A percentile compares a stretch with the other conserved stretches of the same genome.
Conservation (phyloP, 371 early-diverging fungal species). For the Mucor piriformis region DNA sequence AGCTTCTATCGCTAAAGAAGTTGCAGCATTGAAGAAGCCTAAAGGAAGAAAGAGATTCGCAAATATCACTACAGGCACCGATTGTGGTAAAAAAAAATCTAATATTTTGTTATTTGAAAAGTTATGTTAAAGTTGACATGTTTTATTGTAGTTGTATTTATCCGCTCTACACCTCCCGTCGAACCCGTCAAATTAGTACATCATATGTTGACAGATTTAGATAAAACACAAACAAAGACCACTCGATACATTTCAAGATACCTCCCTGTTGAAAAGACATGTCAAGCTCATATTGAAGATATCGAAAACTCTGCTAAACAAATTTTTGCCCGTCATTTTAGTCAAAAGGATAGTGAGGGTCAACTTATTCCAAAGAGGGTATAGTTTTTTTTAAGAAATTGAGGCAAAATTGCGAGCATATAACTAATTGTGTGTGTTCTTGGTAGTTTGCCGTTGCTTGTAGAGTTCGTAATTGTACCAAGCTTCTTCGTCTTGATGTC, state of each 20-base stretch:
- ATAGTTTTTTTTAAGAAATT: slow-evolving; percentile 14
- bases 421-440: too few relatives aligned
- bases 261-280: slow-evolving; percentile 66
- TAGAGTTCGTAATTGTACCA: slow-evolving; percentile 66
- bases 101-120: too few relatives aligned
- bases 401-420: too few relatives aligned
- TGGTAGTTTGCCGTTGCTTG: slow-evolving; percentile 69
- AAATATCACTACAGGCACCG: slow-evolving; percentile 59
- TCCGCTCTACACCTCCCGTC: slow-evolving; percentile 52
- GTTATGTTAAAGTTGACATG: too few relatives aligned
- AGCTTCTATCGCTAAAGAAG: slow-evolving; percentile 68
- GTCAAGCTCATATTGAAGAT: slow-evolving; percentile 59
- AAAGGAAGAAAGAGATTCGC: slow-evolving; percentile 51
- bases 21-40: slow-evolving; percentile 58
- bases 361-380: slow-evolving; percentile 39
- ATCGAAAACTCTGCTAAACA: slow-evolving; percentile 58
- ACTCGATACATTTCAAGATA: slow-evolving; percentile 68
- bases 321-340: slow-evolving; percentile 60
- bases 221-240: slow-evolving; percentile 55
- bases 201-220: slow-evolving; percentile 60
- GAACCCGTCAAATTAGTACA: slow-evolving; percentile 67
- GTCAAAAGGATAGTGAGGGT: slow-evolving; percentile 44
- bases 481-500: slow-evolving; percentile 59
- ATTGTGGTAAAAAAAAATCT: slow-evolving; percentile 56
- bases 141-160: slow-evolving; percentile 50